Base-by-base conservation (phyloP, 495 filamentous ascomycete species). In the Bacidia gigantensis region DNA sequence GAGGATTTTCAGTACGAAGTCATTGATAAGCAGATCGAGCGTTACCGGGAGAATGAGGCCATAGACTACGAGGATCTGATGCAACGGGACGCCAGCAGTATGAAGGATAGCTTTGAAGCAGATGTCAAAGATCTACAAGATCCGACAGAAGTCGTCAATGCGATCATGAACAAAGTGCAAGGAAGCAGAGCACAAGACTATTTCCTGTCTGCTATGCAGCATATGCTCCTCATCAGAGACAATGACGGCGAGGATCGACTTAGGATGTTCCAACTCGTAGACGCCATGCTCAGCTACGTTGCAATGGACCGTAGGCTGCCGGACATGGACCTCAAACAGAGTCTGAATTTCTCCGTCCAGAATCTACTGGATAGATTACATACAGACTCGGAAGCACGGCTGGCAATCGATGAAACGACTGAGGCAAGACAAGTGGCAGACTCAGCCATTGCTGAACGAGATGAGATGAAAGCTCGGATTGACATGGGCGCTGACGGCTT, bases 1-100 rank as follows among this genome's bases (percentile, higher is more conserved):
- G 92, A 95, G 65, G 86, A 78, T 29, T 98, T 98, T 72, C 87
- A 97, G 65, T 98, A 97, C 67, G 93, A 98, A 57, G 77, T 93
- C 53, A 95, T 98, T 56, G 89, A 98, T 72, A 97, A 96, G 73
- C 92, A 98, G 69, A 84, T 97, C 55, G 89, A 97, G 64, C 80
- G 82, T 39, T 98, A 92, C 70, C 80, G 85, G 56, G 81, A 86
- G 29, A 95, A 96, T 65, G 92, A 95, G 62, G 89, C 87, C 29
- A 93, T 96, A 61, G 92, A 98, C 68, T 96, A 97, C 64, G 92
- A 98, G 69, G 93, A 97, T 63, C 80, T 96, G 57, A 77, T 96
- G 29, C 93, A 98, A 65, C 76, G 84, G 47, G 93, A 97, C 70
- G 83, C 81, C 56, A 87, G 80, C 60, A 92, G 86, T 62, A 85